These are phyloP conservation scores for Pulicaria dysenterica DNA, from an alignment of 129 eudicot genomes.

Conservation along the genomic window DNA sequence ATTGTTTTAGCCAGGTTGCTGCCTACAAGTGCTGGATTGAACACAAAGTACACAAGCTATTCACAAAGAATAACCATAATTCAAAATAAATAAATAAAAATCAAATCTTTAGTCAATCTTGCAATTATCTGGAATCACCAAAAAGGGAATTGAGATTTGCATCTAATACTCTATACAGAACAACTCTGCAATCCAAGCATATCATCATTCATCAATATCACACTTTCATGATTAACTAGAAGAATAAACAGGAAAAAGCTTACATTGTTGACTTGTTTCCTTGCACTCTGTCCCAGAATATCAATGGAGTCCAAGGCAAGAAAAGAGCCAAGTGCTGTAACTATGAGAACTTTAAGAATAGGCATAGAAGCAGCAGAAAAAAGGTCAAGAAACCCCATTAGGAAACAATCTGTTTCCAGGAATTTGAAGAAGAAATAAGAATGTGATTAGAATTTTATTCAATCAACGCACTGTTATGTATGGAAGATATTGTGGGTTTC, in stretches of 20 bases:
- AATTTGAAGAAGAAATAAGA: neutral
- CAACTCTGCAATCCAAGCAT: neutral
- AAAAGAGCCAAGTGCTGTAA: constrained; percentile 44
- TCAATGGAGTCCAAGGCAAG: constrained; percentile 51
- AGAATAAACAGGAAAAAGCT: neutral
- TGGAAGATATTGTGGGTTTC: too few relatives aligned
- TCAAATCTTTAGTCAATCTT: neutral
- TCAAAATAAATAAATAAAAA: neutral
- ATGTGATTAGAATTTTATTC: neutral
- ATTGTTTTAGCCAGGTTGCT: constrained; percentile 75
- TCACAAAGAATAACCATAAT: constrained; percentile 13
- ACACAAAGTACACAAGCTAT: constrained; percentile 80
- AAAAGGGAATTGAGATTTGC: neutral
- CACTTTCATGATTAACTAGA: neutral
- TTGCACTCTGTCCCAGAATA: constrained; percentile 42
- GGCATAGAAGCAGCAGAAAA: constrained; percentile 62
- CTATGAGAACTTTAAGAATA: constrained; percentile 46
- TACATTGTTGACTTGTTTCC: constrained; percentile 55
- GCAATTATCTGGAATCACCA: neutral
- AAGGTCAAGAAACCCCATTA: constrained; percentile 43
- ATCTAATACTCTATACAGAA: neutral
- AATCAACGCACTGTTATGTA: neutral
- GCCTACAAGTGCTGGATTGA: constrained; percentile 79
- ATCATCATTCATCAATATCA: neutral
- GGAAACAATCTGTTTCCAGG: neutral